Base-by-base conservation (phyloP, 1,139 yeast genomes). In the Pichia sp. region DNA sequence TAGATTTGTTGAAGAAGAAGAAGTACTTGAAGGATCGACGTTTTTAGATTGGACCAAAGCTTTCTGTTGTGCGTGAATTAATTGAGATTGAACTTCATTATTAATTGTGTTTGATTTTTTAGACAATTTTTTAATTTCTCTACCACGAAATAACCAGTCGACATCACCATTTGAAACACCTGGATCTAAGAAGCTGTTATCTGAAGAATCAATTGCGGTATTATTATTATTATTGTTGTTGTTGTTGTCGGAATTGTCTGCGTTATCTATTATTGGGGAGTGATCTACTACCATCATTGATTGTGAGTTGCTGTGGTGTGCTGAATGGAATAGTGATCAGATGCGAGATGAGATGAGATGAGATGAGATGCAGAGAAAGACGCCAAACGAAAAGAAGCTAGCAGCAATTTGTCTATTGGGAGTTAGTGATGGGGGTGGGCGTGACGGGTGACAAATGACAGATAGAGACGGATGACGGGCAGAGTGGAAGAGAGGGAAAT, bases 101-200 rank as follows among this genome's bases (percentile, higher is more conserved):
- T 59, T 59, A 6, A 62, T 54, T 11, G 58, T 54, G 34, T 58
- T 58, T 19, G 64, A 60, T 55, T 71, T 74, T 58, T 76, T 78
- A 42, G 75, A 70, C 57, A 77, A 62, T 53, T 77, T 78, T 67
- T 82, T 79, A 48, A 70, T 66, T 22, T 80, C 77, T 58, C 77
- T 80, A 22, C 84, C 87, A 52, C 89, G 67, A 57, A 83, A 82
- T 22, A 83, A 66, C 91, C 91, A 84, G 58, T 83, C 90, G 12
- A 84, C 88, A 59, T 84, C 90, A 35, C 84, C 84, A 59, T 83
- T 81, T 42, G 85, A 71, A 6, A 82, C 87, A 4, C 87, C 87
- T 14, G 67, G 66, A 28, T 60, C 63, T 28, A 58, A 53, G 30
- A 62, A 59, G 8, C 41, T 42, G 3, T 42, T 38, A 35, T 33